These are phyloP conservation scores for Chaetomiaceae sp. DNA, from an alignment of 2,329 filamentous ascomycete species.

Conservation along the genomic window DNA sequence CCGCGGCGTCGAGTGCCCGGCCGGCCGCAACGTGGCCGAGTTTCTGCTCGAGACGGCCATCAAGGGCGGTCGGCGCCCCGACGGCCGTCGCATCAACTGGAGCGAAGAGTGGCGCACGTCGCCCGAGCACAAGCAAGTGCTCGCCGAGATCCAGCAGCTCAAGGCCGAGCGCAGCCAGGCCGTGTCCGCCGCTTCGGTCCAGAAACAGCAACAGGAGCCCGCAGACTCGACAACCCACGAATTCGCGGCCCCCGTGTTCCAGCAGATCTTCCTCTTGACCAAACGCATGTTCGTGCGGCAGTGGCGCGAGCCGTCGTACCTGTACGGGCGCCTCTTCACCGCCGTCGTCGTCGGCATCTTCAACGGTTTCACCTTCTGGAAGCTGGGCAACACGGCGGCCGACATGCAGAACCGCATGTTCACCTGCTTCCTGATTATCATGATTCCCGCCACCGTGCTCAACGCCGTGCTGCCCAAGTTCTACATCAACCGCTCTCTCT, in stretches of 20 bases:
- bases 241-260: constrained; percentile 33
- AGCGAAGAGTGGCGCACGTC: constrained; percentile 32
- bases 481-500: constrained; percentile 59
- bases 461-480: constrained; percentile 72
- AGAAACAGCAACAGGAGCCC: too few species aligned
- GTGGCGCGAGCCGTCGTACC: constrained; percentile 61
- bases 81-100: constrained; percentile 37
- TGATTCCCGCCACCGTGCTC: constrained; percentile 66
- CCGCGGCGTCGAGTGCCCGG: constrained; percentile 44
- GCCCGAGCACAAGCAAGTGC: constrained; percentile 28
- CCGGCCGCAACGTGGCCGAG: constrained; percentile 57
- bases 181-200: too few species aligned
- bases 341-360: constrained; percentile 60
- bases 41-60: constrained; percentile 49
- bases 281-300: constrained; percentile 55
- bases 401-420: constrained; percentile 69
- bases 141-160: constrained; percentile 36
- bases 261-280: constrained; percentile 50
- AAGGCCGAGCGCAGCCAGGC: constrained; percentile 31
- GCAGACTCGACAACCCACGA: constrained; percentile 23
- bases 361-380: constrained; percentile 66
- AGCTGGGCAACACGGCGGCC: constrained; percentile 48
- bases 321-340: constrained; percentile 55
- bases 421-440: constrained; percentile 70
- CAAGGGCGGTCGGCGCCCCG: constrained; percentile 38